These are phyloP conservation scores for Monosporozyma aquatica DNA, from an alignment of 805 yeast genomes.

Conservation along the genomic window DNA sequence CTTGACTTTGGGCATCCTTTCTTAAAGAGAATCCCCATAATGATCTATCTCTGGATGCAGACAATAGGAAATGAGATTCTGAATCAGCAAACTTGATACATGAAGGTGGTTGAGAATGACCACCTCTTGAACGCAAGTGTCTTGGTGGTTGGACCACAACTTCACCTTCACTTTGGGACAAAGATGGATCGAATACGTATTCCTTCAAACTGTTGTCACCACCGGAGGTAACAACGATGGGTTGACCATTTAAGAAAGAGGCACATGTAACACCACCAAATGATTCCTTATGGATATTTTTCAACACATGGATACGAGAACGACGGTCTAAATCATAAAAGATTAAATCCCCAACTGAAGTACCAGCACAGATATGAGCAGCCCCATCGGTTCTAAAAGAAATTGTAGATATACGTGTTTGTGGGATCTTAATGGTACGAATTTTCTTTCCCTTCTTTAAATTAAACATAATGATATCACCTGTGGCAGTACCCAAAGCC, in stretches of 20 bases:
- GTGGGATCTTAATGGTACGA: constrained; percentile 39
- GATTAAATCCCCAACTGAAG: constrained; percentile 70
- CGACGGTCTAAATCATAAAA: constrained; percentile 74
- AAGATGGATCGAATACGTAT: constrained; percentile 85
- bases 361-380: constrained; percentile 72
- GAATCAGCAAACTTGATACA: constrained; percentile 67
- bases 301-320: constrained; percentile 65
- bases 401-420: constrained; percentile 42
- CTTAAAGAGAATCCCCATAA: constrained; percentile 89
- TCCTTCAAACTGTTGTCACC: constrained; percentile 86
- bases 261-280: constrained; percentile 73
- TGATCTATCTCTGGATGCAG: constrained; percentile 79
- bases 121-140: constrained; percentile 86
- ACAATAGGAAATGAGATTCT: constrained; percentile 71
- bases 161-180: constrained; percentile 42
- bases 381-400: constrained; percentile 90
- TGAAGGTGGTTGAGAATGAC: constrained; percentile 90
- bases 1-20: constrained; percentile 94
- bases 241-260: constrained; percentile 80
- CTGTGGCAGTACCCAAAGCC: constrained; percentile 67
- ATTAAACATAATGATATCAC: constrained; percentile 58
- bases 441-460: constrained; percentile 53
- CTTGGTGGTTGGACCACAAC: constrained; percentile 83
- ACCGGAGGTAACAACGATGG: constrained; percentile 81
- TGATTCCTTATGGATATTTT: constrained; percentile 61